phyloP scores from a whole-genome alignment of 2,329 filamentous ascomycete species.

The Triangularia verruculosa region DNA sequence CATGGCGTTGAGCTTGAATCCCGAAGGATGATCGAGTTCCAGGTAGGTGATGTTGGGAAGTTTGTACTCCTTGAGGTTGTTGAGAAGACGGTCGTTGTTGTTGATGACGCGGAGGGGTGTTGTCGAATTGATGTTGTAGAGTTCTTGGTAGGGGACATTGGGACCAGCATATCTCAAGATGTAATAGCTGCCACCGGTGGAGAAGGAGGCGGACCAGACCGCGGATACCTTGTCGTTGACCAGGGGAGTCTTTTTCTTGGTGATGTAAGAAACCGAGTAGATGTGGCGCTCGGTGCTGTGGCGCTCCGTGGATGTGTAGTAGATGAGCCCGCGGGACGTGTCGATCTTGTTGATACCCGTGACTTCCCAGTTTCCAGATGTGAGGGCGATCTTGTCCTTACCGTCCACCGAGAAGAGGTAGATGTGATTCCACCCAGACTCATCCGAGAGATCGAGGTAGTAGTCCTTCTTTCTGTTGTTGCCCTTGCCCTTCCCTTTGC shows the following conservation, averaged over 20 bases:
- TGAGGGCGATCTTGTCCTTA: slow-evolving; percentile 55
- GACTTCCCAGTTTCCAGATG: slow-evolving; percentile 65
- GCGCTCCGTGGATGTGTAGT: slow-evolving; percentile 62
- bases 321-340: slow-evolving; percentile 51
- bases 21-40: slow-evolving; percentile 59
- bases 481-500: neutral
- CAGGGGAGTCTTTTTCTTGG: slow-evolving; percentile 52
- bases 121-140: slow-evolving; percentile 55
- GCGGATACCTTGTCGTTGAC: slow-evolving; percentile 59
- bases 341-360: slow-evolving; percentile 58
- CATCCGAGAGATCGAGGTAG: slow-evolving; percentile 66
- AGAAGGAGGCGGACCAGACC: slow-evolving; percentile 65
- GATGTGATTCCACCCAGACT: slow-evolving; percentile 63
- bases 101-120: slow-evolving; percentile 56
- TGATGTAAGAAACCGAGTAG: slow-evolving; percentile 62
- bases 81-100: slow-evolving; percentile 56
- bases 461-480: slow-evolving; percentile 35
- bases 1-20: slow-evolving; percentile 62
- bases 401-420: slow-evolving; percentile 61
- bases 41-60: slow-evolving; percentile 64
- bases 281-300: slow-evolving; percentile 67
- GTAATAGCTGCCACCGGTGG: slow-evolving; percentile 59
- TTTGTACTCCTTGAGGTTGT: slow-evolving; percentile 56
- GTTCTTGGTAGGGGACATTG: slow-evolving; percentile 66
- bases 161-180: slow-evolving; percentile 64